phyloP scores from a whole-genome alignment of 441 rosid genomes.

The Populus hybrid region DNA sequence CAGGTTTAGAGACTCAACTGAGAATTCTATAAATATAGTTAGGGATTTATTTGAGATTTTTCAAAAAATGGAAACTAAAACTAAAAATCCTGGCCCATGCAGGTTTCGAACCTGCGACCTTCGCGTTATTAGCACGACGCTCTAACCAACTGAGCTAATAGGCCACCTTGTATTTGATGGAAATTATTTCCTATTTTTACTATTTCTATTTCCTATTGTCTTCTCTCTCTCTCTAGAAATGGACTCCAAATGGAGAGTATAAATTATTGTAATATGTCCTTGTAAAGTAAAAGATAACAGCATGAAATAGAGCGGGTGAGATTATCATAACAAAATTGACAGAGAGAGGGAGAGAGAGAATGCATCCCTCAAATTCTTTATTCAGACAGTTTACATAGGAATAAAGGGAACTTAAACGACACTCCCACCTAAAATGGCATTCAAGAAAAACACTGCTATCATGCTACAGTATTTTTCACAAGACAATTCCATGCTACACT shows the following conservation, averaged over 20 bases:
- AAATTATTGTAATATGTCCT: background rate
- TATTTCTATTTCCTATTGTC: background rate
- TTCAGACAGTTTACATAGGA: background rate
- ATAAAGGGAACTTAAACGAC: background rate
- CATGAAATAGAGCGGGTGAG: background rate
- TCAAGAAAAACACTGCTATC: background rate
- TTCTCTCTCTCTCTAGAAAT: background rate
- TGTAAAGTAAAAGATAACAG: background rate
- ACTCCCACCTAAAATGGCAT: background rate
- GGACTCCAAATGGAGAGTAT: background rate
- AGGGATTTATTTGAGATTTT: background rate
- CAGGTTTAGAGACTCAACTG: background rate
- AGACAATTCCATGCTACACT: slow-evolving; percentile 9
- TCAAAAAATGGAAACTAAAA: background rate
- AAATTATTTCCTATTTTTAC: background rate
- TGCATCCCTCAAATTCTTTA: slow-evolving; percentile 6
- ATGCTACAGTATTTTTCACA: background rate
- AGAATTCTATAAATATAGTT: background rate
- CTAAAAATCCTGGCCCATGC: slow-evolving; percentile 39
- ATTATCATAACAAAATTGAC: background rate
- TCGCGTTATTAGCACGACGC: slow-evolving; percentile 83
- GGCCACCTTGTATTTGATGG: slow-evolving; percentile 20
- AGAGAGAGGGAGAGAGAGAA: background rate
- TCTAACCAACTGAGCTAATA: slow-evolving; percentile 84
- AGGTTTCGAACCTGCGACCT: slow-evolving; percentile 76